Percentiles rank a stretch among this genome's conserved stretches.
phyloP scores from a whole-genome alignment of 768 basidiomycete species.

The Leccinum broughii region DNA sequence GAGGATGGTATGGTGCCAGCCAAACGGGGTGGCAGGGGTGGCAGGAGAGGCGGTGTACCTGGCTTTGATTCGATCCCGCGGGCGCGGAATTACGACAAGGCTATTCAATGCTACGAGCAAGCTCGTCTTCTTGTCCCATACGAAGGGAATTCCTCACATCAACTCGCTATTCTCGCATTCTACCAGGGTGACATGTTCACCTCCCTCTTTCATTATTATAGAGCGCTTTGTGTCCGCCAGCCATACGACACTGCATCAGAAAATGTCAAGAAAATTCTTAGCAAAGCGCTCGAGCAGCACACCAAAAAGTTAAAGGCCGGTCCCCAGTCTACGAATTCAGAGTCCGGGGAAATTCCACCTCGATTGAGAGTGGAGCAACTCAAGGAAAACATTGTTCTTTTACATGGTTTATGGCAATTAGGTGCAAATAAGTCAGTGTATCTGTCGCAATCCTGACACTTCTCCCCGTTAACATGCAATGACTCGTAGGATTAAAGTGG shows the following conservation, averaged over 20 bases:
- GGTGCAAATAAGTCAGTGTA: constrained; percentile 54
- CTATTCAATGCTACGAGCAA: constrained; percentile 81
- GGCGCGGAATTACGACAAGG: constrained; percentile 69
- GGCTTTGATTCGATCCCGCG: constrained; percentile 49
- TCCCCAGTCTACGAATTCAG: constrained; percentile 30
- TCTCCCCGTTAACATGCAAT: constrained; percentile 5
- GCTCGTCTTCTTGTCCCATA: constrained; percentile 80
- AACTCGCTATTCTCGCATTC: constrained; percentile 88
- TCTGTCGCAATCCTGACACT: background rate
- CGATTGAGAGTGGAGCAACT: constrained; percentile 59
- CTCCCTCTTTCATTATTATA: constrained; percentile 84
- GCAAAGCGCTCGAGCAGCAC: constrained; percentile 64
- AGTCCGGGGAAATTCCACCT: constrained; percentile 42
- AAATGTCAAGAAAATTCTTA: constrained; percentile 75
- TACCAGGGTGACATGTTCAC: constrained; percentile 83
- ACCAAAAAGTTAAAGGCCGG: constrained; percentile 45
- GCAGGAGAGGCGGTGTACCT: constrained; percentile 48
- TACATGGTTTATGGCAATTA: constrained; percentile 74
- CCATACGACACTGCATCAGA: constrained; percentile 88
- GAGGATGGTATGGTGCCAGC: constrained; percentile 49
- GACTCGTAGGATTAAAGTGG: constrained; percentile 37
- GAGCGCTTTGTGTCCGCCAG: constrained; percentile 81
- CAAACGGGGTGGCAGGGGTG: constrained; percentile 37
- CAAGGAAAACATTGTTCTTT: constrained; percentile 70
- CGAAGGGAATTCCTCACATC: constrained; percentile 94